A percentile compares a stretch with the other conserved stretches of the same genome.
Conservation (phyloP, 2,329 filamentous ascomycete species). For the Ceratocystis papillata region DNA sequence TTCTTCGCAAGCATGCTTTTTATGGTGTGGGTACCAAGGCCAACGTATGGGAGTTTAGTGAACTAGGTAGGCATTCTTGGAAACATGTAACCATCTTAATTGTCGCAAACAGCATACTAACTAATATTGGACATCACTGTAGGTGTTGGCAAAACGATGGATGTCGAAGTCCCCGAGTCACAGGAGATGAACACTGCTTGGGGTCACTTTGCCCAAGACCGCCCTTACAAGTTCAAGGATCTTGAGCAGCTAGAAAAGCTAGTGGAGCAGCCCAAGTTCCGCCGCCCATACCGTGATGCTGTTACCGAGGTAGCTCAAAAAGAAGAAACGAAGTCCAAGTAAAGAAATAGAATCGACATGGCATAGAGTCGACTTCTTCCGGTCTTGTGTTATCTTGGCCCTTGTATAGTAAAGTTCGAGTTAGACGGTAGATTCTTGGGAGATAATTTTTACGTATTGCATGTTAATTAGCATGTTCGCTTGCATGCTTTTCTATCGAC, state of each 20-base stretch:
- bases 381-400: neutral
- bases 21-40: slow-evolving; percentile 99
- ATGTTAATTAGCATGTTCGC: neutral
- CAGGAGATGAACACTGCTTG: slow-evolving; percentile 20
- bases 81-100: neutral
- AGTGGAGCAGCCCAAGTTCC: slow-evolving; percentile 22
- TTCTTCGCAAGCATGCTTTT: slow-evolving; percentile 82
- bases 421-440: neutral
- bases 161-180: slow-evolving; percentile 21
- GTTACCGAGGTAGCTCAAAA: slow-evolving; percentile 1
- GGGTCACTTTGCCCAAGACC: slow-evolving; percentile 24
- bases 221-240: slow-evolving; percentile 23
- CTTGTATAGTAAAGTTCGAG: slow-evolving; percentile 7
- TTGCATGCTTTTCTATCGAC: neutral
- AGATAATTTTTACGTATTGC: neutral
- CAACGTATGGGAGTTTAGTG: slow-evolving; percentile 83
- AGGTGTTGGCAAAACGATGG: slow-evolving; percentile 24
- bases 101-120: slow-evolving; percentile 1
- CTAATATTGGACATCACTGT: neutral
- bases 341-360: neutral
- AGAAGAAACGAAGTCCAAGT: neutral
- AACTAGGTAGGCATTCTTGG: slow-evolving; percentile 40
- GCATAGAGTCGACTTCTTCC: neutral
- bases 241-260: slow-evolving; percentile 21
- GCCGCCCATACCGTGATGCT: slow-evolving; percentile 22